Base-by-base conservation (phyloP, 495 filamentous ascomycete species). In the Monascus purpureus region DNA sequence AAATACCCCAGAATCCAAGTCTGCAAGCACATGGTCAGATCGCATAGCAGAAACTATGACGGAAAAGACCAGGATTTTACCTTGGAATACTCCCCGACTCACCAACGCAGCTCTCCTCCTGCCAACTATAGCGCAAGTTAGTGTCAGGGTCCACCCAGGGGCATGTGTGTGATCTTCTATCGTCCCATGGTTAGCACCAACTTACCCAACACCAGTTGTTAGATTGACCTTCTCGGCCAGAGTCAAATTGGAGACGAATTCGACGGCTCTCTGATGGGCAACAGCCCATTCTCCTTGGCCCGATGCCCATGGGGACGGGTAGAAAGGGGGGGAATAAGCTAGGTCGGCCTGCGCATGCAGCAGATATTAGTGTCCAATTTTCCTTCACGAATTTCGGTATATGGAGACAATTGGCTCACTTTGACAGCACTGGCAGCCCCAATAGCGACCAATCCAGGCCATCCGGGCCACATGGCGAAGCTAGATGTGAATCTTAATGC, bases 151-250 rank as follows among this genome's bases (percentile, higher is more conserved):
- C n/a, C n/a, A n/a, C n/a, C n/a, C n/a, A n/a, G n/a, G n/a, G n/a
- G n/a, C n/a, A n/a, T n/a, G n/a, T n/a, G n/a, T n/a, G n/a, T n/a
- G n/a, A n/a, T n/a, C n/a, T n/a, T n/a, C n/a, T n/a, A n/a, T n/a
- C n/a, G n/a, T n/a, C n/a, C 20, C 20, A 22, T 13, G 1, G 15
- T 39, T 13, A 41, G 37, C 25, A 35, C n/a, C 19, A 19, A 41
- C 50, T 17, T 55, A 83, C 65, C 85, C 85, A 39, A 77, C 65
- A 51, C 86, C 86, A 7, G 83, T 93, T 1, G 86, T 93, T 37
- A 95, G 45, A 45, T 95, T 95, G 49, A 93, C 80, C 64, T 94
- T 94, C 62, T 94, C 86, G 8, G 77, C 56, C 36, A 94, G 56
- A 0, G 85, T 94, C 50, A 94, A 59, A 55, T 83, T 72, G 5